Base-by-base conservation (phyloP, 257 asterid species). In the Solanum phureja region DNA sequence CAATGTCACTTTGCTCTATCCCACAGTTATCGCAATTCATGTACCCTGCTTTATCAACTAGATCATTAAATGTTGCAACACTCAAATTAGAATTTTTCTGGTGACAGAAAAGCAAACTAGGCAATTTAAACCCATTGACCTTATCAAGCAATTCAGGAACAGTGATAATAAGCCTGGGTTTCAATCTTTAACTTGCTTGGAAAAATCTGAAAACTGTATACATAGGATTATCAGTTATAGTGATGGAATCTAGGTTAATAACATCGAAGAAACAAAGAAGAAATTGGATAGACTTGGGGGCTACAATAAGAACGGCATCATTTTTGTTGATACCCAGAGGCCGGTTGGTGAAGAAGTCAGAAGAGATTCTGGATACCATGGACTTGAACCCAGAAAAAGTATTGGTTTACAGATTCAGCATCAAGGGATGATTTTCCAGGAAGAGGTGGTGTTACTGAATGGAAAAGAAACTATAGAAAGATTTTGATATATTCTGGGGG, bases 231-330 rank as follows among this genome's bases (percentile, higher is more conserved):
- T 90, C 88, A 6, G 90, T 68, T 87, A 92, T 86, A 82, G 89
- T 89, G 12, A 89, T 58, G 52, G 92, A 93, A 24, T 92, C 92
- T 31, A 88, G 34, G 62, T 89, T 60, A 33, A 87, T 88, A 35
- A 89, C 89, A 2, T 90, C 86, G 8, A 91, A 68, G 90, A 90
- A 90, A 13, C 88, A 90, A 8, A 88, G 66, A 0, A 92, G 90
- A 77, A 90, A 91, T 44, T 49, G 89, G 74, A 91, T 82, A 5
- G 93, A 91, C 88, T 91, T 92, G 19, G 90, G 91, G 5, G 89
- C 82, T 4, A 91, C 49, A 31, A 92, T 87, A 46, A 90, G 88
- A 12, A 92, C 90, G 1, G 82, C 90, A 3, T 90, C 89, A 21
- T 87, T 87, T 29, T 89, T 87, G 87, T 90, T 71, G 87, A 92